phyloP scores from a whole-genome alignment of 2,329 filamentous ascomycete species.

The Byssochlamys sp. region DNA sequence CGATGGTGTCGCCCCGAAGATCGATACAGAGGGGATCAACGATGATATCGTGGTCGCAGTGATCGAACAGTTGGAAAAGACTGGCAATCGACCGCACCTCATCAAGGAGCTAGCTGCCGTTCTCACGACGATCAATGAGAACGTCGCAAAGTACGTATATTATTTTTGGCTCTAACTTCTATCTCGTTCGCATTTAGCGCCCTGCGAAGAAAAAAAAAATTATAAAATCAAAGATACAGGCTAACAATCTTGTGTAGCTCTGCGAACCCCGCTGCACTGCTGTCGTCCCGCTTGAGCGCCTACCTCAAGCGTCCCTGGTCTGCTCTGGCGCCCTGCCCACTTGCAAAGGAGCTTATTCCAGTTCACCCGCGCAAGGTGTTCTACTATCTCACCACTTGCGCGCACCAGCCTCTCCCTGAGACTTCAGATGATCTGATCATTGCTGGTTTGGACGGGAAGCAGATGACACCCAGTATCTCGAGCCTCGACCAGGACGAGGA shows the following conservation, averaged over 20 bases:
- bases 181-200: background rate
- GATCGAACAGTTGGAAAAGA: conserved; percentile 77
- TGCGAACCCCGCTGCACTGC: conserved; percentile 87
- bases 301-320: conserved; percentile 86
- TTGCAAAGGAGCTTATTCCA: conserved; percentile 85
- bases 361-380: conserved; percentile 91
- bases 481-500: conserved; percentile 65
- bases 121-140: conserved; percentile 64
- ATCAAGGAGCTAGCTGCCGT: conserved; percentile 85
- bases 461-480: conserved; percentile 77
- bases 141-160: conserved; percentile 76
- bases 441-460: conserved; percentile 44
- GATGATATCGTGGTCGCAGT: conserved; percentile 92
- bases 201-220: background rate
- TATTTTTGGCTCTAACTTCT: conserved; percentile 1
- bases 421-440: conserved; percentile 44
- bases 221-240: background rate
- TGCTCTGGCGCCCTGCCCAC: conserved; percentile 66
- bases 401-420: conserved; percentile 71
- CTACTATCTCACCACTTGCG: conserved; percentile 86
- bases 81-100: conserved; percentile 82
- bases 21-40: conserved; percentile 75
- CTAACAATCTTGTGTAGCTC: conserved; percentile 52
- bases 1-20: conserved; percentile 43
- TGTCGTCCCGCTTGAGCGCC: conserved; percentile 79